Percentiles rank a stretch among this genome's conserved stretches.
These are phyloP conservation scores for Trichoderma sp. DNA, from an alignment of 2,329 filamentous ascomycete species.

Conservation along the genomic window DNA sequence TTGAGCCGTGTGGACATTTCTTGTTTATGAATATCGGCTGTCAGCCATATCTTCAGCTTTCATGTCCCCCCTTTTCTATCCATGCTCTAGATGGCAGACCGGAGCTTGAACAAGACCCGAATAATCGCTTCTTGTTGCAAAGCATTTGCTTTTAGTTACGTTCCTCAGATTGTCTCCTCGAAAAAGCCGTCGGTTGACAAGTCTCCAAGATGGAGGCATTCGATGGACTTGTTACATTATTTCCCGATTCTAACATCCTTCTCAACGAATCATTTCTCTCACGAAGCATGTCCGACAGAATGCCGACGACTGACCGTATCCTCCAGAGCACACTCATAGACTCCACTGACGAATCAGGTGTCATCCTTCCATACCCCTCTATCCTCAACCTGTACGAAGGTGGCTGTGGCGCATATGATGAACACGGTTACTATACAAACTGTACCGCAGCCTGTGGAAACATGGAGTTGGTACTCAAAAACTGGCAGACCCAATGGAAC, in stretches of 20 bases:
- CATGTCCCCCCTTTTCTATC: no score
- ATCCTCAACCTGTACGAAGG: neutral
- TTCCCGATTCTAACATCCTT: neutral
- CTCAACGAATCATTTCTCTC: neutral
- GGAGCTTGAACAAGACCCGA: no score
- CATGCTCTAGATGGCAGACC: no score
- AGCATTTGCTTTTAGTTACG: neutral
- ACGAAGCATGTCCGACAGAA: neutral
- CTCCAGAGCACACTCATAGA: neutral
- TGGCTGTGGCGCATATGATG: neutral
- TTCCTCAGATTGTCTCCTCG: no score
- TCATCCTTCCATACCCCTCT: neutral
- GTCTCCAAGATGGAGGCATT: neutral
- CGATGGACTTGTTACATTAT: neutral
- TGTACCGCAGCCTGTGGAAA: neutral
- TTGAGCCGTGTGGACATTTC: no score
- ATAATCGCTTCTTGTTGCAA: no score
- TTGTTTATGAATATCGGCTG: no score
- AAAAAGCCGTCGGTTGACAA: neutral
- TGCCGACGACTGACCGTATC: neutral
- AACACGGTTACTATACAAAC: no score
- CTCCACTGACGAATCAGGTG: neutral
- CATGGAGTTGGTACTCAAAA: neutral
- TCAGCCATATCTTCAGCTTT: no score
- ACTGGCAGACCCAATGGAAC: slow-evolving; percentile 8